A percentile compares a stretch with the other conserved stretches of the same genome.
Evolutionary conservation across 2,329 filamentous ascomycete species (phyloP).

Genomic region (Shiraia sp.): DNA sequence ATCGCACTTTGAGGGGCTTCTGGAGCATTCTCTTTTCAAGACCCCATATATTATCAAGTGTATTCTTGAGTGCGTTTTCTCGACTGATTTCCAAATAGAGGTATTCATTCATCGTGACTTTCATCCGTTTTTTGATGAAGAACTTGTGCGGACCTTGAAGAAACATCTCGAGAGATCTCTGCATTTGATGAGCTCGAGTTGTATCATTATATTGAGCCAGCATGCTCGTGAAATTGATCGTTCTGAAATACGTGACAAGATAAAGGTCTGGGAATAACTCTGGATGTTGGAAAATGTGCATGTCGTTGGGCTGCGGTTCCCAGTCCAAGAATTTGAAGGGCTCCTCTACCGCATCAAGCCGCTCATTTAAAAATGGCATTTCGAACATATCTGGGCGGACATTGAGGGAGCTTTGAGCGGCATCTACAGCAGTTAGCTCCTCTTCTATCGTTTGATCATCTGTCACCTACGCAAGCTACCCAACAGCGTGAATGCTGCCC

Average conservation of each 20-base stretch:
- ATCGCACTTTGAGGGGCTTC: constrained; percentile 83
- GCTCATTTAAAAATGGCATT: constrained; percentile 74
- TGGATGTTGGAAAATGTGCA: constrained; percentile 78
- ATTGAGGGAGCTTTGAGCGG: constrained; percentile 44
- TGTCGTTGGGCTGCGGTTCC: constrained; percentile 63
- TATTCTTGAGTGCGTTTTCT: constrained; percentile 46
- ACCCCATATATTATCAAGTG: constrained; percentile 86
- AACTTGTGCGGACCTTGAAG: constrained; percentile 27
- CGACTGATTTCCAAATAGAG: constrained; percentile 51
- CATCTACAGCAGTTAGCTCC: constrained; percentile 26
- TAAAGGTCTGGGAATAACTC: constrained; percentile 76
- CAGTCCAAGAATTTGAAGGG: constrained; percentile 68
- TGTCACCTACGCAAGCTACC: constrained; percentile 64
- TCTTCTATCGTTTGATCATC: no score
- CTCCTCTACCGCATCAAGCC: constrained; percentile 74
- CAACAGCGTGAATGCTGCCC: constrained; percentile 76
- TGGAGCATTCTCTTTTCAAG: constrained; percentile 80
- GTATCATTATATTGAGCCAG: constrained; percentile 69
- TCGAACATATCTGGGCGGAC: constrained; percentile 68
- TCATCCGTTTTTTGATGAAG: constrained; percentile 37
- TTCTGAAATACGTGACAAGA: constrained; percentile 81
- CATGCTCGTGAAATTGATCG: constrained; percentile 88
- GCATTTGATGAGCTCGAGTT: constrained; percentile 32
- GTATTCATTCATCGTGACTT: constrained; percentile 44
- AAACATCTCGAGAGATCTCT: constrained; percentile 27